Evolutionary conservation across 2,329 filamentous ascomycete species (phyloP), one percentile per base, ranked within the genome.

Genomic region (Zymoseptoria pseudotritici): DNA sequence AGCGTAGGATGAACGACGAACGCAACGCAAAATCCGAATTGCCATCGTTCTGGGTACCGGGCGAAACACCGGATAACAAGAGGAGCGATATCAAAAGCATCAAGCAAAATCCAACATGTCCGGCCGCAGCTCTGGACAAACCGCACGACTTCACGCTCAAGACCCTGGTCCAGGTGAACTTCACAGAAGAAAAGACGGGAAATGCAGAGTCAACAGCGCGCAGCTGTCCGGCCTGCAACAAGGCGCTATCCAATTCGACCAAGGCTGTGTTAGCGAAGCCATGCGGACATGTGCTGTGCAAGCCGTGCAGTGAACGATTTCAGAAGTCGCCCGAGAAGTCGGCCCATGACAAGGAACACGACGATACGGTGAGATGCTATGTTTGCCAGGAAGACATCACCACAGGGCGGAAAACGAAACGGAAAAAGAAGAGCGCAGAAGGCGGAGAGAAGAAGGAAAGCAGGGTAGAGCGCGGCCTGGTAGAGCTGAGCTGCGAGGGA

Each of bases 1-100:
- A 87, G 68, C 85, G 82, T 62, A 84, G 85, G 20, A 82, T 94
- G 59, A 54, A 61, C 2, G 73, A 83, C 83, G 66, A 80, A 80
- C 56, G 88, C 86, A 71, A 86, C 86, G 49, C 84, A 85, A 70
- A 86, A 80, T 63, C 84, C 84, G 53, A 82, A 92, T 61, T 96
- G 0, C 90, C 91, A 0, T 95, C 91, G 0, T 97, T 97, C 76
- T 97, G 93, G 94, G 88, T 93, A 1, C 93, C 91, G 0, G 90
- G 88, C 0, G 83, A 92, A 58, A 95, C 90, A 0, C 91, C 91
- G 0, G 71, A 76, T 59, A 82, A 80, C 50, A 60, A 63, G 55
- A 66, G 62, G 26, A 49, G 49, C 36, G 86, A 57, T 79, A 84
- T 67, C 75, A 81, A 3, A 75, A 85, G 55, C 78, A 85, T 67